Percentiles rank a stretch among this genome's conserved stretches.
Conservation (phyloP, 1,284 basidiomycete genomes). For the Cystobasidium sp. region DNA sequence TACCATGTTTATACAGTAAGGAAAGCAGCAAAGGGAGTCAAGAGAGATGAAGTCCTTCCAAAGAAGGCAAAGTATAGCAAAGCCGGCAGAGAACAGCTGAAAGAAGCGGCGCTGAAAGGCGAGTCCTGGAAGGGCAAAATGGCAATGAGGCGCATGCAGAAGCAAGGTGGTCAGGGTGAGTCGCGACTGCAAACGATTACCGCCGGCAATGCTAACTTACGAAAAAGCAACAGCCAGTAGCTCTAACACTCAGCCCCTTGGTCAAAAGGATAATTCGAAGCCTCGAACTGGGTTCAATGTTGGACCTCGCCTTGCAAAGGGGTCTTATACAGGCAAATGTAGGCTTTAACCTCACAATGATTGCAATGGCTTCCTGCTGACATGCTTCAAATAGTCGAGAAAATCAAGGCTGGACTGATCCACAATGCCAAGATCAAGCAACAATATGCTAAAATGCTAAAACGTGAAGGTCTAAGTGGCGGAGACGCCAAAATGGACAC, state of each 20-base stretch:
- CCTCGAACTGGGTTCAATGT: conserved; percentile 32
- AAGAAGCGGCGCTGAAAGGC: conserved; percentile 17
- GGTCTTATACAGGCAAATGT: conserved; percentile 41
- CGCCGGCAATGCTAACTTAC: background rate
- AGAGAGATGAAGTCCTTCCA: conserved; percentile 9
- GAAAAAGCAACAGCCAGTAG: background rate
- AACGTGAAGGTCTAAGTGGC: conserved; percentile 57
- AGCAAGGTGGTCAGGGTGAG: conserved; percentile 11
- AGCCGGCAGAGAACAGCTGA: conserved; percentile 23
- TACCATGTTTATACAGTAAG: background rate
- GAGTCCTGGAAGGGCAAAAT: conserved; percentile 26
- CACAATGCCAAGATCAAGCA: conserved; percentile 62
- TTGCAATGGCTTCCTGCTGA: too few species aligned
- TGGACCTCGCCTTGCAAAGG: conserved; percentile 27
- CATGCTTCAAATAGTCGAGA: conserved; percentile 57
- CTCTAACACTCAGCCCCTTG: background rate
- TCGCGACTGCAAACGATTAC: background rate
- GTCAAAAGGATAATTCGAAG: background rate
- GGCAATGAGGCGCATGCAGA: conserved; percentile 23
- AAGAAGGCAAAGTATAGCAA: conserved; percentile 32
- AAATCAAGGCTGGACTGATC: conserved; percentile 62
- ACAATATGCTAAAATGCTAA: conserved; percentile 60
- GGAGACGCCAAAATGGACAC: conserved; percentile 19
- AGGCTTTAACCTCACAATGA: background rate
- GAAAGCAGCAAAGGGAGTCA: background rate